Conservation (phyloP, 768 basidiomycete genomes). For the Lactarius pseudohatsudake region DNA sequence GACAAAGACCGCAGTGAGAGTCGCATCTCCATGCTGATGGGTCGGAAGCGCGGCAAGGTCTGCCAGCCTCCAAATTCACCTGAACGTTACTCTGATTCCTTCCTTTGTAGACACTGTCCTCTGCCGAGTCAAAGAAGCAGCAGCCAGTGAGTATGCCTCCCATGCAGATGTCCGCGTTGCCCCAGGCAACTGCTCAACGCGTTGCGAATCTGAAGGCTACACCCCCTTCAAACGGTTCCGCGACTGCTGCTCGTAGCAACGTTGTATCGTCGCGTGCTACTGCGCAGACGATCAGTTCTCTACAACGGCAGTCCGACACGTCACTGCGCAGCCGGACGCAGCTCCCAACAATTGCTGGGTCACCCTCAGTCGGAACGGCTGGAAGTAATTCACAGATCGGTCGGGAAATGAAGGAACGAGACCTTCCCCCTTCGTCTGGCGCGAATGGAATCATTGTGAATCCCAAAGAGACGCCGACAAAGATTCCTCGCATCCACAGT, state of each 20-base stretch:
- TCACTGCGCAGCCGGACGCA: constrained; percentile 74
- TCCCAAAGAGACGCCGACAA: constrained; percentile 85
- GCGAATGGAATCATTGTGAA: constrained; percentile 52
- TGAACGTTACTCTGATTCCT: constrained; percentile 17
- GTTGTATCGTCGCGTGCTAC: constrained; percentile 61
- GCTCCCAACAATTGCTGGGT: constrained; percentile 90
- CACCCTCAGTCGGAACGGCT: constrained; percentile 78
- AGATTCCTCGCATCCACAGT: constrained; percentile 91
- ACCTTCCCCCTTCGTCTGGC: constrained; percentile 53
- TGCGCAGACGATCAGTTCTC: constrained; percentile 81
- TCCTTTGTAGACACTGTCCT: constrained; percentile 70
- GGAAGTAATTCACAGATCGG: constrained; percentile 41
- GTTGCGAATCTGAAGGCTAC: constrained; percentile 76
- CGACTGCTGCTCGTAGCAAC: constrained; percentile 46
- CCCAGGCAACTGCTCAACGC: constrained; percentile 77
- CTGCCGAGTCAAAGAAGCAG: constrained; percentile 73
- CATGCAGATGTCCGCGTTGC: constrained; percentile 85
- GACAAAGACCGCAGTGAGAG: constrained; percentile 85
- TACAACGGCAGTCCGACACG: constrained; percentile 84
- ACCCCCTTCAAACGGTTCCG: constrained; percentile 45
- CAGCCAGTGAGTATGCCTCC: constrained; percentile 77
- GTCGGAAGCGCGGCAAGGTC: constrained; percentile 90
- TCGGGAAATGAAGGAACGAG: constrained; percentile 49
- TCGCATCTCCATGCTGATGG: constrained; percentile 84
- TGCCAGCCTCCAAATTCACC: constrained; percentile 29